Evolutionary conservation across 1,284 basidiomycete species (phyloP).

Genomic region (Thelephora terrestris): DNA sequence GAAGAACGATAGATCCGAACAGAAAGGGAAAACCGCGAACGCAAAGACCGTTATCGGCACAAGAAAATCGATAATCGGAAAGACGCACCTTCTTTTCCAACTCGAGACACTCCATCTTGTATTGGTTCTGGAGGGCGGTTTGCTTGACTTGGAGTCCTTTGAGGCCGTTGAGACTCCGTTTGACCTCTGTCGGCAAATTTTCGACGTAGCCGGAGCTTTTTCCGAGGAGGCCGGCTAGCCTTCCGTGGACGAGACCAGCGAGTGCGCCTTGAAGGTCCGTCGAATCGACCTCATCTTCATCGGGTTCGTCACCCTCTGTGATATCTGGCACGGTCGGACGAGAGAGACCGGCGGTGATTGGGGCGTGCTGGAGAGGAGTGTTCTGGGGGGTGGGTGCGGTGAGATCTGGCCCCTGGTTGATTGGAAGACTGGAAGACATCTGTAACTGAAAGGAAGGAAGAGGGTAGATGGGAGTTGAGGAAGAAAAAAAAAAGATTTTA

Average conservation of each 20-base stretch:
- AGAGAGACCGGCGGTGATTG: conserved; percentile 56
- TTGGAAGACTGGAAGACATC: conserved; percentile 42
- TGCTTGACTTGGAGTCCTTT: conserved; percentile 95
- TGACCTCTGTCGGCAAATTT: conserved; percentile 74
- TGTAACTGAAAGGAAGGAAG: conserved; percentile 10
- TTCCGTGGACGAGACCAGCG: conserved; percentile 52
- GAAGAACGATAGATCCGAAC: not conserved
- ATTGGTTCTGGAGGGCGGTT: conserved; percentile 87
- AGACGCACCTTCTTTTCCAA: conserved; percentile 86
- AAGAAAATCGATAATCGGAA: not conserved
- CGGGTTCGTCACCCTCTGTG: conserved; percentile 52
- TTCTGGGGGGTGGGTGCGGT: conserved; percentile 76
- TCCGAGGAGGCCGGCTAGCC: conserved; percentile 62
- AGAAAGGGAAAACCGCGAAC: not conserved
- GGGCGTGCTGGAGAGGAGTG: conserved; percentile 64
- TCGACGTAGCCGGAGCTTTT: conserved; percentile 84
- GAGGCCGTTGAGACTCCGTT: conserved; percentile 82
- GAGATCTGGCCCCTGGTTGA: conserved; percentile 31
- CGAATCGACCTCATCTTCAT: conserved; percentile 33
- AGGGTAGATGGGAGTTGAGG: not conserved
- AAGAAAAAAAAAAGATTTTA: not conserved
- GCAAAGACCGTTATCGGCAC: not conserved
- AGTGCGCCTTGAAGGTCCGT: conserved; percentile 35
- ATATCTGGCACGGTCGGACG: conserved; percentile 63
- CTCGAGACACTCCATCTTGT: conserved; percentile 94